phyloP scores from a whole-genome alignment of 163 green algal genomes.

The Scenedesmus sp. region DNA sequence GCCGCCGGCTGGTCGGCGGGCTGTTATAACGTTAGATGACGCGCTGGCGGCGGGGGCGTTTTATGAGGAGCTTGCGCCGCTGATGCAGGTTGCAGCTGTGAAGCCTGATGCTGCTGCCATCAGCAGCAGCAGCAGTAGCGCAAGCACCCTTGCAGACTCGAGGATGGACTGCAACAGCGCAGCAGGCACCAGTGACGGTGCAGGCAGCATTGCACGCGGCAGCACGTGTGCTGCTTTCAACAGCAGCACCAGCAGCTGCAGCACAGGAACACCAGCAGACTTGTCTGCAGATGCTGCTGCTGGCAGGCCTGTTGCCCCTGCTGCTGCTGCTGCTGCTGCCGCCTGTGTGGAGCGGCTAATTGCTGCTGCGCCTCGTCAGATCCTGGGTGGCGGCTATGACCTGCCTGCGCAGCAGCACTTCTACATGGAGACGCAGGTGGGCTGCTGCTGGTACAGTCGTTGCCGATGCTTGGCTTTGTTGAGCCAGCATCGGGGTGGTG shows the following conservation, averaged over 20 bases:
- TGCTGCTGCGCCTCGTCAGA: neutral
- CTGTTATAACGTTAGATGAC: constrained; percentile 44
- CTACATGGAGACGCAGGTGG: constrained; percentile 83
- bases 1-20: constrained; percentile 29
- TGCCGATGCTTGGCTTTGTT: no score
- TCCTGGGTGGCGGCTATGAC: constrained; percentile 53
- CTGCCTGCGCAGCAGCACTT: constrained; percentile 73
- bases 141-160: neutral
- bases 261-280: neutral
- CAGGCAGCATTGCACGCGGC: neutral
- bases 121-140: constrained; percentile 25
- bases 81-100: constrained; percentile 33
- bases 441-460: neutral
- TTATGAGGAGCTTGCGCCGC: constrained; percentile 37
- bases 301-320: neutral
- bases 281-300: neutral
- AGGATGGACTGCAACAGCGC: neutral
- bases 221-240: neutral
- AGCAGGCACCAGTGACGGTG: neutral
- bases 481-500: neutral
- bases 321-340: neutral
- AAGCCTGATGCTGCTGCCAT: neutral
- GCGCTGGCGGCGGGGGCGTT: constrained; percentile 12
- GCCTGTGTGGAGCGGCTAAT: constrained; percentile 9
- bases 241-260: constrained; percentile 23